Evolutionary conservation across 352 stramenopile genomes (phyloP).

Genomic region (Globisporangium splendens): DNA sequence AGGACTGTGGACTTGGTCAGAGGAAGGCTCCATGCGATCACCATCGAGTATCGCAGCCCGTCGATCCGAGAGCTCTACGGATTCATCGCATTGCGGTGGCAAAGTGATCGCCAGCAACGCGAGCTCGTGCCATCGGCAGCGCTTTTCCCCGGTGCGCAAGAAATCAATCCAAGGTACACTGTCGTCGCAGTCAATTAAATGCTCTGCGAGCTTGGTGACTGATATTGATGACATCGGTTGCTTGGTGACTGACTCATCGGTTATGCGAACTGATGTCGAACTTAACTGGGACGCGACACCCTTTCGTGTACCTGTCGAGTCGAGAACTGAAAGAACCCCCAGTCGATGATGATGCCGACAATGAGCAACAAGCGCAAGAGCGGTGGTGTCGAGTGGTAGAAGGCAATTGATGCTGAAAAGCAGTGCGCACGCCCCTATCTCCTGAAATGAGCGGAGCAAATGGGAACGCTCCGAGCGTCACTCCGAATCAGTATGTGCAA

Average conservation of each 20-base stretch:
- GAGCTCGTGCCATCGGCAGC: slow-evolving; percentile 21
- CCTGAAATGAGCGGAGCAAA: not conserved
- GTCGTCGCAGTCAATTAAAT: slow-evolving; percentile 10
- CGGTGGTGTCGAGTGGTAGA: not conserved
- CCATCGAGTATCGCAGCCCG: slow-evolving; percentile 36
- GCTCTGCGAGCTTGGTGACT: not conserved
- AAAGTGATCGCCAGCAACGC: slow-evolving; percentile 21
- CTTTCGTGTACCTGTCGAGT: not conserved
- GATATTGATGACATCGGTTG: not conserved
- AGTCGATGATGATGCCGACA: not conserved
- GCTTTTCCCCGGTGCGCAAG: slow-evolving; percentile 21
- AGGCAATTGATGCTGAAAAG: no score
- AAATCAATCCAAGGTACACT: slow-evolving; percentile 27
- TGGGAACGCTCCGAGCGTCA: not conserved
- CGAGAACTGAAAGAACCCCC: no score
- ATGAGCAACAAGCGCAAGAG: not conserved
- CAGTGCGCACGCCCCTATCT: no score
- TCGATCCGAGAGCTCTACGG: slow-evolving; percentile 11
- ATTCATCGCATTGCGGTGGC: slow-evolving; percentile 23
- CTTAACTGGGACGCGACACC: not conserved
- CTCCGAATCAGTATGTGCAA: slow-evolving; percentile 37
- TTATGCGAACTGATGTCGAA: not conserved
- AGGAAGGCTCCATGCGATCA: slow-evolving; percentile 33
- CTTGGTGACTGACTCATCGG: not conserved
- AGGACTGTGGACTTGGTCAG: slow-evolving; percentile 20